A percentile compares a stretch with the other conserved stretches of the same genome.
Conservation (phyloP, 306 rosid species). For the Ammopiptanthus mongolicus region DNA sequence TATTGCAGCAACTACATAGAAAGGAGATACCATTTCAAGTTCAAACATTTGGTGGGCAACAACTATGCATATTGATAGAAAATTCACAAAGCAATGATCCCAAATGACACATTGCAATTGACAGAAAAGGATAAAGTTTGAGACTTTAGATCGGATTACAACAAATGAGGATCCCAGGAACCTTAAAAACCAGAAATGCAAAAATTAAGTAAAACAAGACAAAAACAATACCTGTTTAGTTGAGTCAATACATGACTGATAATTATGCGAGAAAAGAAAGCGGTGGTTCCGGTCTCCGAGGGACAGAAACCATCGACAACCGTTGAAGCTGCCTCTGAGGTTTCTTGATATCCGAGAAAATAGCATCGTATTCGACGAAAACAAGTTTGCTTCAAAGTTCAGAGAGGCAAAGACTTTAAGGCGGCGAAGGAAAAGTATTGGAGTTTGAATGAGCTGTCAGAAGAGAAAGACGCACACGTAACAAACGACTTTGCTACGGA, state of each 20-base stretch:
- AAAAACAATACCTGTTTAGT: constrained; percentile 36
- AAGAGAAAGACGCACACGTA: background rate
- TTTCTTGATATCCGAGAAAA: constrained; percentile 53
- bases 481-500: too few relatives aligned
- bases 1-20: background rate
- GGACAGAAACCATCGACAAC: constrained; percentile 42
- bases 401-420: background rate
- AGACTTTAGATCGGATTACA: constrained; percentile 1
- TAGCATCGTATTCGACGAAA: constrained; percentile 32
- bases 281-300: constrained; percentile 31
- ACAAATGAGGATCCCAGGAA: background rate
- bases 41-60: background rate
- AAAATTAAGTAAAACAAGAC: background rate
- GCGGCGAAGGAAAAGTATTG: background rate
- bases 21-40: background rate
- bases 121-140: background rate
- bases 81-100: background rate
- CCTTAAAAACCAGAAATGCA: background rate
- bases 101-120: background rate
- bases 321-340: constrained; percentile 37
- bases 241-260: constrained; percentile 25
- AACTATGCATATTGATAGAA: background rate
- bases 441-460: background rate
- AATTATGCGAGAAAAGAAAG: background rate
- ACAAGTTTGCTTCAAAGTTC: background rate